These are phyloP conservation scores for Hypoxylon rickii DNA, from an alignment of 495 filamentous ascomycete species.

Conservation along the genomic window DNA sequence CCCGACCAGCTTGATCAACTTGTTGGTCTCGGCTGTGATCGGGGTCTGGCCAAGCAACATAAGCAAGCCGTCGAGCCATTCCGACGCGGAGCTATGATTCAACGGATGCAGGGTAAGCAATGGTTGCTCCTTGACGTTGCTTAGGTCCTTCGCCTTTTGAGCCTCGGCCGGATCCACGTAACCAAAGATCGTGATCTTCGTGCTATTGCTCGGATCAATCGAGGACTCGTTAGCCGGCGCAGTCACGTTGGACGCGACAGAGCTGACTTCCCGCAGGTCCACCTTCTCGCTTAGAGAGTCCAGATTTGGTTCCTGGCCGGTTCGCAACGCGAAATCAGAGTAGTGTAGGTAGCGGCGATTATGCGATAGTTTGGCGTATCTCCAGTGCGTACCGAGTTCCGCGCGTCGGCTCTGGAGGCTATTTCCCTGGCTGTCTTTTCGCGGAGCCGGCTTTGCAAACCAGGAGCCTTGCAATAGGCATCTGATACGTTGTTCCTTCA, in stretches of 20 bases:
- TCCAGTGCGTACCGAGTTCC: constrained; percentile 60
- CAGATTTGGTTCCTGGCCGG: constrained; percentile 67
- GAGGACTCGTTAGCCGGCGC: constrained; percentile 57
- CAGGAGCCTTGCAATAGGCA: constrained; percentile 87
- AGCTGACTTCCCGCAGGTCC: constrained; percentile 86
- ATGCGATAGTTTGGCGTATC: constrained; percentile 86
- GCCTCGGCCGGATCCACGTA: constrained; percentile 51
- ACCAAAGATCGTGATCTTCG: constrained; percentile 91
- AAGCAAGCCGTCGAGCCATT: constrained; percentile 94
- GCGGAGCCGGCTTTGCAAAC: constrained; percentile 69
- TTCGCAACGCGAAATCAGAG: constrained; percentile 76
- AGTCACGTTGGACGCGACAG: constrained; percentile 91
- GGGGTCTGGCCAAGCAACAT: constrained; percentile 95
- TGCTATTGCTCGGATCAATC: constrained; percentile 57
- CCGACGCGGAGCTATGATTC: constrained; percentile 82
- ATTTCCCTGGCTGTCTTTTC: constrained; percentile 45
- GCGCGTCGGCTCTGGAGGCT: constrained; percentile 41
- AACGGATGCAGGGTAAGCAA: constrained; percentile 83
- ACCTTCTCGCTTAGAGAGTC: constrained; percentile 81
- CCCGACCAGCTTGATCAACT: constrained; percentile 79
- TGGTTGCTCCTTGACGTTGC: constrained; percentile 54
- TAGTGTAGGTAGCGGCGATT: constrained; percentile 92
- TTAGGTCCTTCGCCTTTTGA: constrained; percentile 39
- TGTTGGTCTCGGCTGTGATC: constrained; percentile 94
- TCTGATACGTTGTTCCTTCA: constrained; percentile 95